Evolutionary conservation across 148 eudicot genomes (phyloP).

Genomic region (Agrostemma githago): DNA sequence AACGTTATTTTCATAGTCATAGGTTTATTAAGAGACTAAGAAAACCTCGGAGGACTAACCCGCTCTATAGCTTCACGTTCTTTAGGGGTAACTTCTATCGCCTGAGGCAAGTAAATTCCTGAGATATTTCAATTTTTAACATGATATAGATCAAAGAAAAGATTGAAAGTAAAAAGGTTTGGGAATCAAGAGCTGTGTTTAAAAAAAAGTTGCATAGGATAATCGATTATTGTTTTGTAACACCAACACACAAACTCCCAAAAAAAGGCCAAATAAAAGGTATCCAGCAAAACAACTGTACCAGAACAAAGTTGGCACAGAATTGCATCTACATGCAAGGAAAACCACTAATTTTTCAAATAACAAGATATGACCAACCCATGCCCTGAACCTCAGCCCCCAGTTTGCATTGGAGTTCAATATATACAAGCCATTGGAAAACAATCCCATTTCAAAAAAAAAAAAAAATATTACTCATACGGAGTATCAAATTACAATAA

Average conservation of each 20-base stretch:
- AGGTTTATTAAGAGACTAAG: not conserved
- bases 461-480: too few species aligned
- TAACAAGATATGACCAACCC: too few species aligned
- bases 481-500: too few species aligned
- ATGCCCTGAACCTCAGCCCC: too few species aligned
- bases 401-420: too few species aligned
- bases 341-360: too few species aligned
- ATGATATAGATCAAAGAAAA: not conserved
- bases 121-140: constrained; percentile 1
- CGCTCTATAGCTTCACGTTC: constrained; percentile 79
- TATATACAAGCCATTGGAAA: too few species aligned
- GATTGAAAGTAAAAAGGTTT: not conserved
- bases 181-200: not conserved
- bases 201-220: not conserved
- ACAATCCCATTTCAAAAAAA: too few species aligned
- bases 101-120: constrained; percentile 64
- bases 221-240: too few species aligned
- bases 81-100: constrained; percentile 62
- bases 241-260: not conserved
- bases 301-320: not conserved
- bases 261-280: not conserved
- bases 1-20: not conserved
- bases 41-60: constrained; percentile 31
- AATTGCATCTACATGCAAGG: too few species aligned
- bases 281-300: not conserved